Conservation (phyloP, 352 stramenopile species). For the Pythium phragmiticola region DNA sequence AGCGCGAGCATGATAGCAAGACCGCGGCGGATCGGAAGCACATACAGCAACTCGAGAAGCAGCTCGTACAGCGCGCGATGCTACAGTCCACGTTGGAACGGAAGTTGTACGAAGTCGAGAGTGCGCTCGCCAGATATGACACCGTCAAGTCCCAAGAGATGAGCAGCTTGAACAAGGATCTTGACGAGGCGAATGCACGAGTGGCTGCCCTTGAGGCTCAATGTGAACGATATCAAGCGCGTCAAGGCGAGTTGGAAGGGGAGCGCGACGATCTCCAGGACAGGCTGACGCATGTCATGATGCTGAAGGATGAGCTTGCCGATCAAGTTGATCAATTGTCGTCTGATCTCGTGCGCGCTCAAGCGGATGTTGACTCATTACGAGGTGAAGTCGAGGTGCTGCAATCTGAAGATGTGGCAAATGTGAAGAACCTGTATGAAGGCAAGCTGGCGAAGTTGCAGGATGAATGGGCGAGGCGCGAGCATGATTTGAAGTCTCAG, state of each 20-base stretch:
- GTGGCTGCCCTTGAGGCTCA: conserved; percentile 40
- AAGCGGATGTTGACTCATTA: conserved; percentile 57
- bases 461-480: conserved; percentile 38
- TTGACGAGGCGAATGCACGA: conserved; percentile 29
- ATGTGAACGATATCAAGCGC: conserved; percentile 32
- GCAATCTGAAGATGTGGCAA: conserved; percentile 59
- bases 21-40: conserved; percentile 53
- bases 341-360: conserved; percentile 25
- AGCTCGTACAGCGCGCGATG: conserved; percentile 65
- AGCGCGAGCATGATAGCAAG: conserved; percentile 76
- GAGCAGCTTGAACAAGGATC: conserved; percentile 29
- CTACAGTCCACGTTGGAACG: conserved; percentile 61
- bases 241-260: conserved; percentile 30
- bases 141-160: conserved; percentile 48
- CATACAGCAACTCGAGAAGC: conserved; percentile 72
- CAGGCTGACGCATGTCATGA: conserved; percentile 35
- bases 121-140: conserved; percentile 50
- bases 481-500: conserved; percentile 43
- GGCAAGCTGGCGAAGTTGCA: conserved; percentile 51
- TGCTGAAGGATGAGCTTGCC: conserved; percentile 55
- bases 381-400: conserved; percentile 62
- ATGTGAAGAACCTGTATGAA: conserved; percentile 44
- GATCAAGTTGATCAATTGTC: conserved; percentile 44
- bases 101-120: conserved; percentile 76
- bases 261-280: conserved; percentile 39